Percentiles rank a stretch among this genome's conserved stretches.
Evolutionary conservation across 139 green algal genomes (phyloP).

Genomic region (Yamagishiella unicocca): DNA sequence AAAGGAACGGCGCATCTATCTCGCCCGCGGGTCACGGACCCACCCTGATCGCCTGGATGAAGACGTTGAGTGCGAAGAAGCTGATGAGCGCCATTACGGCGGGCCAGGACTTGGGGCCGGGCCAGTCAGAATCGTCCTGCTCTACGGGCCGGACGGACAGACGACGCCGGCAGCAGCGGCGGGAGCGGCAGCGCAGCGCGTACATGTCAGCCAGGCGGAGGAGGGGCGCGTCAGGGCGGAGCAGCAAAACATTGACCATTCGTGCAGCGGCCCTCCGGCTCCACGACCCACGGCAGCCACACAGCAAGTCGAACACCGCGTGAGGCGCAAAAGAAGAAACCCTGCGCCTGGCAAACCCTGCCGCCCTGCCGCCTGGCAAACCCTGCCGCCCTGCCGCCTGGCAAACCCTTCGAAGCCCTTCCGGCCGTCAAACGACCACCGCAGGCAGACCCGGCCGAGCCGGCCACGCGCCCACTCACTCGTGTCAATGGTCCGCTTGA

Average conservation of each 20-base stretch:
- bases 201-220: not conserved
- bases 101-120: conserved; percentile 74
- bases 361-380: not conserved
- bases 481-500: conserved; percentile 53
- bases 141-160: conserved; percentile 21
- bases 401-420: not conserved
- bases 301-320: not conserved
- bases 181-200: too few species aligned
- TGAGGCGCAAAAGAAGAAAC: too few species aligned
- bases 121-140: conserved; percentile 70
- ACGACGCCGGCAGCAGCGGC: not conserved
- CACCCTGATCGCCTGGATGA: conserved; percentile 65
- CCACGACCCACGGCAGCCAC: not conserved
- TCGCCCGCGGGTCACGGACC: not conserved
- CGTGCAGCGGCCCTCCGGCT: too few species aligned
- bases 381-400: not conserved
- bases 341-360: too few species aligned
- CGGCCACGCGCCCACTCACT: conserved; percentile 44
- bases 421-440: not conserved
- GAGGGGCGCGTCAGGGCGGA: not conserved
- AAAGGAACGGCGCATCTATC: not conserved
- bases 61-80: conserved; percentile 77
- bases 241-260: too few species aligned
- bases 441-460: not conserved
- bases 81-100: conserved; percentile 66